Percentiles rank a stretch among this genome's conserved stretches.
Evolutionary conservation across 768 basidiomycete species (phyloP).

Genomic region (Lactarius vividus): DNA sequence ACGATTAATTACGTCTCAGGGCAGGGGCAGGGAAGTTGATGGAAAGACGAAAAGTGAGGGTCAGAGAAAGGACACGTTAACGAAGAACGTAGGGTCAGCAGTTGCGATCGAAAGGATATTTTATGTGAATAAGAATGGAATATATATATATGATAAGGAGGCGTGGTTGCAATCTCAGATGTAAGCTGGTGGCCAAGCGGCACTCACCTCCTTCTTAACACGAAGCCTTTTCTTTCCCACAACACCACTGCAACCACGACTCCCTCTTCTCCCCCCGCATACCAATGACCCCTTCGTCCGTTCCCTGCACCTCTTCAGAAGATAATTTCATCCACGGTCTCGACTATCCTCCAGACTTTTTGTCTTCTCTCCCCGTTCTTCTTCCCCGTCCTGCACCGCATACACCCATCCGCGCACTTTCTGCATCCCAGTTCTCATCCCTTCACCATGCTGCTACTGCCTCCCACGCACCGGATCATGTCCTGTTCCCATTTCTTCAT

Average conservation of each 20-base stretch:
- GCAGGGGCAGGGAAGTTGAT: constrained; percentile 4
- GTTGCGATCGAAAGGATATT: constrained; percentile 13
- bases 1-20: constrained; percentile 20
- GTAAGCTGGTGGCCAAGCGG: neutral
- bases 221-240: constrained; percentile 15
- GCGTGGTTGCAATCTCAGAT: constrained; percentile 25
- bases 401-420: constrained; percentile 43
- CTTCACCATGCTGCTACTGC: constrained; percentile 63
- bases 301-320: constrained; percentile 9
- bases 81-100: constrained; percentile 13
- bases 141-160: constrained; percentile 16
- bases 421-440: constrained; percentile 49
- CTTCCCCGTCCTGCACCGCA: constrained; percentile 38
- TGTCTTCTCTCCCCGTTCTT: constrained; percentile 33
- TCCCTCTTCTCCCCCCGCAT: neutral
- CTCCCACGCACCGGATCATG: constrained; percentile 72
- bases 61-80: constrained; percentile 7
- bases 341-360: constrained; percentile 29
- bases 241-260: neutral
- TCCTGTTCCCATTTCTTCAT: constrained; percentile 87
- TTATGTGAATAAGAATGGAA: constrained; percentile 1
- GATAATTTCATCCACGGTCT: constrained; percentile 29
- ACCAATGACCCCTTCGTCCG: constrained; percentile 13
- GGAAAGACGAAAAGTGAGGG: constrained; percentile 3
- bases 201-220: constrained; percentile 10